Evolutionary conservation across 176 grass and related monocot species (phyloP).

Genomic region (Rhynchospora pubera): DNA sequence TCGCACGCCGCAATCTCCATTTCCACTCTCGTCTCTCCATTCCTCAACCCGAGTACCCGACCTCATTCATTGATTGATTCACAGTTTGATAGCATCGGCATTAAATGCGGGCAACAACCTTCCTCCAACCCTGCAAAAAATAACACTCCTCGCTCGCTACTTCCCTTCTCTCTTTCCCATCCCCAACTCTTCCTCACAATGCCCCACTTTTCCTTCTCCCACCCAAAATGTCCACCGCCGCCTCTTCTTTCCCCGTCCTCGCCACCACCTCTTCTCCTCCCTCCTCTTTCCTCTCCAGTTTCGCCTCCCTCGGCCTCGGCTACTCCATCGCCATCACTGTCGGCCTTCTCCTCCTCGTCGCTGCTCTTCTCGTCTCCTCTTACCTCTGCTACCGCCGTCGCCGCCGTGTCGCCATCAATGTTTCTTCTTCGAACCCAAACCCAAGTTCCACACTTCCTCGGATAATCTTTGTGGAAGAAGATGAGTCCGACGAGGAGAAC

Average conservation of each 20-base stretch:
- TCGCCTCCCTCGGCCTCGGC: conserved; percentile 41
- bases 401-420: not conserved
- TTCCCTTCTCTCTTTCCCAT: conserved; percentile 33
- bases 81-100: not conserved
- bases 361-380: conserved; percentile 30
- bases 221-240: conserved; percentile 13
- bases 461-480: conserved; percentile 88
- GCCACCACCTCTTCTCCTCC: conserved; percentile 17
- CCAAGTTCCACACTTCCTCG: conserved; percentile 48
- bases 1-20: not conserved
- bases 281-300: conserved; percentile 30
- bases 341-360: conserved; percentile 52
- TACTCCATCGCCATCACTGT: conserved; percentile 59
- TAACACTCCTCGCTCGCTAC: conserved; percentile 28
- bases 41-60: not conserved
- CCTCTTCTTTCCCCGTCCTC: conserved; percentile 15
- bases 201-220: conserved; percentile 25
- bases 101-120: conserved; percentile 28
- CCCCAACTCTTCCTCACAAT: conserved; percentile 39
- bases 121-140: conserved; percentile 15
- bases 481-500: conserved; percentile 53
- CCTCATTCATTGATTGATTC: not conserved
- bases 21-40: not conserved
- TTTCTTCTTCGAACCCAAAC: conserved; percentile 16
- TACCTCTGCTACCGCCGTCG: conserved; percentile 46